Evolutionary conservation across 2,329 filamentous ascomycete genomes (phyloP).

Genomic region (Monosporascus sp.): DNA sequence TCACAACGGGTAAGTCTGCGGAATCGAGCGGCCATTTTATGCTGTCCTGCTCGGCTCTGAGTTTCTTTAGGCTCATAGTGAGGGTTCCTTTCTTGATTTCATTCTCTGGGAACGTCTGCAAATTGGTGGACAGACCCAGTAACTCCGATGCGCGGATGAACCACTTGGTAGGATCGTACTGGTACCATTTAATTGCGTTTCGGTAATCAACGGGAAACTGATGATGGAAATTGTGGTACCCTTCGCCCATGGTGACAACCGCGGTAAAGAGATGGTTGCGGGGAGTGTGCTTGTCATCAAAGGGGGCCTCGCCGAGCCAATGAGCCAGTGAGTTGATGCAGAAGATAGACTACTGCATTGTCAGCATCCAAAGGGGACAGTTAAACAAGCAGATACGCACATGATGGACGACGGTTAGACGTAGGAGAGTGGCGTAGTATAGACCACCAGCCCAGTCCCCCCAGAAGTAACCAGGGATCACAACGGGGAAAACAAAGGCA

Average conservation of each 20-base stretch:
- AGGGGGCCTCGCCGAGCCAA: slow-evolving; percentile 88
- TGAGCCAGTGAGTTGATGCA: slow-evolving; percentile 89
- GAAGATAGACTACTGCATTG: slow-evolving; percentile 84
- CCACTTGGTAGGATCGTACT: slow-evolving; percentile 93
- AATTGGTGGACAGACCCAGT: slow-evolving; percentile 75
- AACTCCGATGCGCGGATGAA: slow-evolving; percentile 80
- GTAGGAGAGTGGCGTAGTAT: slow-evolving; percentile 78
- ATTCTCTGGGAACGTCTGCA: slow-evolving; percentile 87
- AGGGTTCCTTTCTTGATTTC: slow-evolving; percentile 51
- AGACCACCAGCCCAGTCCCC: slow-evolving; percentile 60
- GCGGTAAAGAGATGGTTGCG: slow-evolving; percentile 85
- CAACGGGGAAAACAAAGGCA: slow-evolving; percentile 69
- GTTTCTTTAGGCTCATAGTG: neutral
- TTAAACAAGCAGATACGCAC: neutral
- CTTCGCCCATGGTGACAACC: slow-evolving; percentile 78
- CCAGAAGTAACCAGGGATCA: slow-evolving; percentile 75
- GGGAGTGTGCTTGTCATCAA: slow-evolving; percentile 87
- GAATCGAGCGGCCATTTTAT: neutral
- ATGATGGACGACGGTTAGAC: slow-evolving; percentile 86
- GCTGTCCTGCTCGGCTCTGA: neutral
- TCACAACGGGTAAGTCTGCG: neutral
- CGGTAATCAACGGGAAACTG: slow-evolving; percentile 92
- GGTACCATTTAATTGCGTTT: slow-evolving; percentile 85
- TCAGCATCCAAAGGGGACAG: slow-evolving; percentile 64
- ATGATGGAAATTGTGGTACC: slow-evolving; percentile 95